Evolutionary conservation across 441 rosid genomes (phyloP), one percentile per base, ranked within the genome.

Genomic region (Bruguiera hainesii): DNA sequence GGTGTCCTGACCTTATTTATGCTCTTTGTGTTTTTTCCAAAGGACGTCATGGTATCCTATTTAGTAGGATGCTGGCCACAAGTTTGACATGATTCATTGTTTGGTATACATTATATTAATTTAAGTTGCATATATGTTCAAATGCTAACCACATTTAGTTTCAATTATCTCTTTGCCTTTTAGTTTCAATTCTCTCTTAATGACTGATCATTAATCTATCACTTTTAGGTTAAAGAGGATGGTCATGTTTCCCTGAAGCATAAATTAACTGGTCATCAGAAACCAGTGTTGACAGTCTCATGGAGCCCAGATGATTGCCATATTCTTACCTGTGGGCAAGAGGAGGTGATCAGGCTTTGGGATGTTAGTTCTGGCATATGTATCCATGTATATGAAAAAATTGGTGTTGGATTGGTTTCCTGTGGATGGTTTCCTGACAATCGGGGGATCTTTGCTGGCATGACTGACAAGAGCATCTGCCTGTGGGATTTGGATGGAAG

Each of bases 381-480:
- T 69, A 78, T 85, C 69, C 79, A 68, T 64, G 80, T 84, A 61
- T 84, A 84, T 37, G 89, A 80, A 64, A 85, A 85, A 75, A 48
- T 61, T 37, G 86, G 87, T 60, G 62, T 77, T 55, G 85, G 90
- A 46, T 70, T 80, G 64, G 73, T 88, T 63, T 88, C 90, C 15
- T 88, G 93, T 51, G 86, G 83, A 16, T 88, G 90, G 93, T 81
- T 79, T 73, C 84, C 87, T n/a, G 78, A 83, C 48, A 82, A 86
- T 56, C 78, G 56, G 66, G 75, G 76, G 57, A 74, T 88, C 62
- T 80, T 81, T 71, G 75, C 81, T 31, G 93, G 90, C 33, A 69
- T 76, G 69, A 81, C 65, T 48, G 85, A 88, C 67, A 83, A 76
- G 73, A 83, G 83, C 75, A 79, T 88, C 63, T 77, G 84, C 74